Evolutionary conservation across 768 basidiomycete species (phyloP).

Genomic region (Termitomyces sp.): DNA sequence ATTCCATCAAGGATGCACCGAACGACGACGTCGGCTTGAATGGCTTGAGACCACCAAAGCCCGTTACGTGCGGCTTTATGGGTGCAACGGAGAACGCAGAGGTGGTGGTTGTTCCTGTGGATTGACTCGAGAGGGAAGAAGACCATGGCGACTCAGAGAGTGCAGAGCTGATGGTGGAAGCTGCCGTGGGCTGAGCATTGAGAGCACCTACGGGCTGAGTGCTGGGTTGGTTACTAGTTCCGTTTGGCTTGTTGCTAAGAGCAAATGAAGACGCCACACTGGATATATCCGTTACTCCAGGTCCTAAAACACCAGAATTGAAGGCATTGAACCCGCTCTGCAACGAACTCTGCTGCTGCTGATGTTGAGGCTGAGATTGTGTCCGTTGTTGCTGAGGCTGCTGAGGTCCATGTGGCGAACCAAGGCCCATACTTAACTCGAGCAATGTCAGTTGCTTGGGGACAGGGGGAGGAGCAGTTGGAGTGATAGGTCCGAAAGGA

Average conservation of each 20-base stretch:
- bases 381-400: slow-evolving; percentile 18
- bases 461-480: slow-evolving; percentile 52
- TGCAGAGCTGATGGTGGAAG: slow-evolving; percentile 32
- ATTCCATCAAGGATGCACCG: slow-evolving; percentile 68
- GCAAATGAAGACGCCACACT: slow-evolving; percentile 73
- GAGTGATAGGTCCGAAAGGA: slow-evolving; percentile 79
- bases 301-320: slow-evolving; percentile 31
- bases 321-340: slow-evolving; percentile 30
- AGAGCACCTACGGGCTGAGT: slow-evolving; percentile 7
- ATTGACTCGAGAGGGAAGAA: slow-evolving; percentile 42
- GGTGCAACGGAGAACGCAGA: slow-evolving; percentile 20
- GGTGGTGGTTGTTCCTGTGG: slow-evolving; percentile 35
- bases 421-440: slow-evolving; percentile 60
- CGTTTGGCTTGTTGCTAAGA: slow-evolving; percentile 28
- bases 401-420: slow-evolving; percentile 13
- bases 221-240: background rate
- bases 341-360: slow-evolving; percentile 13
- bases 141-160: slow-evolving; percentile 44
- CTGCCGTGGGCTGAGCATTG: slow-evolving; percentile 27
- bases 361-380: slow-evolving; percentile 15
- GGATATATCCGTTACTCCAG: slow-evolving; percentile 52
- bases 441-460: slow-evolving; percentile 78
- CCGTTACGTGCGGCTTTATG: slow-evolving; percentile 42
- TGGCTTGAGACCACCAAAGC: slow-evolving; percentile 60
- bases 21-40: slow-evolving; percentile 83